phyloP scores from a whole-genome alignment of 2,329 filamentous ascomycete species.

The Diaporthe citriasiana region DNA sequence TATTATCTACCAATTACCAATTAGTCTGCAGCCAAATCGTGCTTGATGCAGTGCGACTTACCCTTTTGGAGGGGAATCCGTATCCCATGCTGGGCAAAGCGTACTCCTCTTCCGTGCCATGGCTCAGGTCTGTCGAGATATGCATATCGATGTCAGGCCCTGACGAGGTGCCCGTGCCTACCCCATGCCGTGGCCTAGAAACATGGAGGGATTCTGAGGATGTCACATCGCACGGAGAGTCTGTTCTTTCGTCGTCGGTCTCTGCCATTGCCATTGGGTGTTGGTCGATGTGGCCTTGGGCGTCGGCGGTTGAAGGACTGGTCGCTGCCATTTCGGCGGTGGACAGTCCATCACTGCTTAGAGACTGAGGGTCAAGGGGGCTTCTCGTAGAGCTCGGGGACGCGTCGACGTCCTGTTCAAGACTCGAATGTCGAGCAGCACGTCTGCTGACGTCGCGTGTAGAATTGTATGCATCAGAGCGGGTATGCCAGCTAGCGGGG shows the following conservation, averaged over 20 bases:
- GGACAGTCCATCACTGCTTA: slow-evolving; percentile 42
- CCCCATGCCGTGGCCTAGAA: slow-evolving; percentile 38
- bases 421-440: slow-evolving; percentile 15
- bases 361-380: slow-evolving; percentile 57
- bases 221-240: slow-evolving; percentile 30
- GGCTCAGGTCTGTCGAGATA: slow-evolving; percentile 40
- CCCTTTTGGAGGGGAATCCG: slow-evolving; percentile 68
- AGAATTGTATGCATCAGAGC: slow-evolving; percentile 4
- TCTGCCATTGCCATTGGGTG: slow-evolving; percentile 33
- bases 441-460: slow-evolving; percentile 15
- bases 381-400: slow-evolving; percentile 57
- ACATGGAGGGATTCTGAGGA: slow-evolving; percentile 17
- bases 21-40: slow-evolving; percentile 4
- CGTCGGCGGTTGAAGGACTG: slow-evolving; percentile 24
- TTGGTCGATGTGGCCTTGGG: slow-evolving; percentile 5
- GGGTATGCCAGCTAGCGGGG: slow-evolving; percentile 21
- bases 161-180: slow-evolving; percentile 28
- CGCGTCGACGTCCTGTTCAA: slow-evolving; percentile 21
- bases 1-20: slow-evolving; percentile 67
- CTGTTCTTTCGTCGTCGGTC: slow-evolving; percentile 33
- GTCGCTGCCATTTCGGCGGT: slow-evolving; percentile 30
- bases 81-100: slow-evolving; percentile 63
- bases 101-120: slow-evolving; percentile 50
- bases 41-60: slow-evolving; percentile 53
- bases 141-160: slow-evolving; percentile 9